Conservation (phyloP, 306 rosid species). For the Trifolium repens region DNA sequence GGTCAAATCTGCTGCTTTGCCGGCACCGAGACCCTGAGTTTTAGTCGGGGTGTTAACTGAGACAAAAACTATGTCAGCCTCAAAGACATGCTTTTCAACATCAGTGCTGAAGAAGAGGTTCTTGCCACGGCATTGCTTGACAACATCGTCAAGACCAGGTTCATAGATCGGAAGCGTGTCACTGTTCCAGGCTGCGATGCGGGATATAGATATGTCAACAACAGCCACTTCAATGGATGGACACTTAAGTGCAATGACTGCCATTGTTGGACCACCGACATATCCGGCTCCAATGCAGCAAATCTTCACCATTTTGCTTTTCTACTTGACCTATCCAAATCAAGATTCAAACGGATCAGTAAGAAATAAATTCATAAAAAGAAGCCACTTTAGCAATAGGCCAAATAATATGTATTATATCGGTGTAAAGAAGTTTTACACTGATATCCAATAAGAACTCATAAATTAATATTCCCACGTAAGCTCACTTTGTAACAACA, state of each 20-base stretch:
- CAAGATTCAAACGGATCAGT: conserved; percentile 41
- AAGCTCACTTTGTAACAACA: not conserved
- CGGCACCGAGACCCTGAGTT: conserved; percentile 97
- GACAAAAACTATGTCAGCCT: conserved; percentile 96
- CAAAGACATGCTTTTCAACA: conserved; percentile 81
- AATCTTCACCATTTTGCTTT: conserved; percentile 92
- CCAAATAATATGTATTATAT: not conserved
- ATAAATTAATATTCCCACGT: not conserved
- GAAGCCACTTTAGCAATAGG: not conserved
- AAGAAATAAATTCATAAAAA: conserved; percentile 13
- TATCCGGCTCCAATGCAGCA: conserved; percentile 99
- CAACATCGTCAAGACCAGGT: conserved; percentile 93
- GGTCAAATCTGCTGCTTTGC: conserved; percentile 97
- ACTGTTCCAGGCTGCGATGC: conserved; percentile 94
- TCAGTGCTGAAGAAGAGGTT: conserved; percentile 99
- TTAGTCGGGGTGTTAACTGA: conserved; percentile 99
- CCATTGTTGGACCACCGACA: conserved; percentile 99
- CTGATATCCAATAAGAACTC: not conserved
- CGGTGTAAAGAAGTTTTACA: not conserved
- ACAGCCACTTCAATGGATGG: conserved; percentile 86
- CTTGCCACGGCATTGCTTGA: conserved; percentile 92
- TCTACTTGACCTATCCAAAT: conserved; percentile 52
- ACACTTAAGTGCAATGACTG: conserved; percentile 94
- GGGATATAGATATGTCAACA: conserved; percentile 80
- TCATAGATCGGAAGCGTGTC: conserved; percentile 96